Base-by-base conservation (phyloP, 2,329 filamentous ascomycete species). In the Nothopassalora personata region DNA sequence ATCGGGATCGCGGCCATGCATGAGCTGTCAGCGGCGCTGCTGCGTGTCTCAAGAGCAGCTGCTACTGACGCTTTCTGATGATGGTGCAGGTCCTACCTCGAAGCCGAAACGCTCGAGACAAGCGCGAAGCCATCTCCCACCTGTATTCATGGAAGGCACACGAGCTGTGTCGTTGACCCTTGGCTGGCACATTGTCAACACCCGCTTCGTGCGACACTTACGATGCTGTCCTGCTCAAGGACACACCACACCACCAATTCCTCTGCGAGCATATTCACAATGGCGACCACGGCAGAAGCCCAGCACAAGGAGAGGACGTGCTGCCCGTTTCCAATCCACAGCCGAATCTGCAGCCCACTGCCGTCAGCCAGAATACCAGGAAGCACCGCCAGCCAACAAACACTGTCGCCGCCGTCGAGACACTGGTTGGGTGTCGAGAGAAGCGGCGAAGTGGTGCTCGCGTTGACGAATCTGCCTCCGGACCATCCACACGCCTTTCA, bases 401-500 rank as follows among this genome's bases (percentile, higher is more conserved):
- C 45, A 9, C 19, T 47, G 10, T 47, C 45, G 10, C 45, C 45
- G 18, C 13, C 18, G 6, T 47, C 45, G 45, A 47, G 45, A 47
- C 9, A 47, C 45, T 47, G 45, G 45, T 15, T 47, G n/a, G 45
- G 45, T 5, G 45, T 47, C 7, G 45, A 47, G 23, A 28, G 23
- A 28, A 31, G 23, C 13, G 23, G 45, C 45, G 45, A 47, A 6
- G 45, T 47, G 11, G 64, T 71, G 31, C 67, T 71, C 51, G 64
- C 69, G 27, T 62, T 66, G 18, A 66, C 70, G 1, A 66, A 60
- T 23, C 58, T 72, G 18, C 70, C 70, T 9, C 64, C 67, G 27
- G 68, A 70, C 34, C 70, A 72, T 58, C 70, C 70, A 9, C 65
- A 72, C 54, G 67, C 68, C 45, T 56, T 70, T 10, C 36, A 39